Percentiles rank a stretch among this genome's conserved stretches.
phyloP scores from a whole-genome alignment of 2,329 filamentous ascomycete genomes.

The Cytospora mali region DNA sequence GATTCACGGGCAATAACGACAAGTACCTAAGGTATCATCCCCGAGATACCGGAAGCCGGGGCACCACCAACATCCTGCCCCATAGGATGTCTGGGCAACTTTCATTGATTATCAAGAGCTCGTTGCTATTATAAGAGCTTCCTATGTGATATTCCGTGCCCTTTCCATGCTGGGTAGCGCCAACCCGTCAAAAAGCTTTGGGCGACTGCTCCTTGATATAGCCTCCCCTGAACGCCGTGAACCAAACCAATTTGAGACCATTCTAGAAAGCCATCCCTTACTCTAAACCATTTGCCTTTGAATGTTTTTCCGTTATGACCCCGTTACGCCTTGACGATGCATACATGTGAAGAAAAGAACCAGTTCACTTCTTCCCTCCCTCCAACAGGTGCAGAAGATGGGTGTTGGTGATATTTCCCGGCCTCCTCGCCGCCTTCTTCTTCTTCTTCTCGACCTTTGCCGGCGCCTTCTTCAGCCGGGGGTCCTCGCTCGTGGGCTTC shows the following conservation, averaged over 20 bases:
- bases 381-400: slow-evolving; percentile 84
- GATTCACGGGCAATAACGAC: not conserved
- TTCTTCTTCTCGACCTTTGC: slow-evolving; percentile 73
- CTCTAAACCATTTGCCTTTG: not conserved
- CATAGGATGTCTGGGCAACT: not conserved
- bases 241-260: slow-evolving; percentile 8
- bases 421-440: slow-evolving; percentile 65
- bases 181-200: not conserved
- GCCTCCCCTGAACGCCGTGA: slow-evolving; percentile 15
- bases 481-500: slow-evolving; percentile 83
- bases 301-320: slow-evolving; percentile 9
- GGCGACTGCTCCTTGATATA: slow-evolving; percentile 1
- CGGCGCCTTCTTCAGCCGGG: slow-evolving; percentile 58
- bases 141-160: not conserved
- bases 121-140: not conserved
- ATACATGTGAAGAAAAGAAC: not conserved
- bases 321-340: slow-evolving; percentile 25
- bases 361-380: slow-evolving; percentile 57
- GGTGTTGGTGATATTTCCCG: slow-evolving; percentile 81
- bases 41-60: not conserved
- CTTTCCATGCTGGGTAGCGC: not conserved
- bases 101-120: not conserved
- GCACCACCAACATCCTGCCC: not conserved
- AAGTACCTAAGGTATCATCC: no score
- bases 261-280: slow-evolving; percentile 14